phyloP scores from a whole-genome alignment of 2,329 filamentous ascomycete genomes.

The Aspergillus fumigatiaffinis region DNA sequence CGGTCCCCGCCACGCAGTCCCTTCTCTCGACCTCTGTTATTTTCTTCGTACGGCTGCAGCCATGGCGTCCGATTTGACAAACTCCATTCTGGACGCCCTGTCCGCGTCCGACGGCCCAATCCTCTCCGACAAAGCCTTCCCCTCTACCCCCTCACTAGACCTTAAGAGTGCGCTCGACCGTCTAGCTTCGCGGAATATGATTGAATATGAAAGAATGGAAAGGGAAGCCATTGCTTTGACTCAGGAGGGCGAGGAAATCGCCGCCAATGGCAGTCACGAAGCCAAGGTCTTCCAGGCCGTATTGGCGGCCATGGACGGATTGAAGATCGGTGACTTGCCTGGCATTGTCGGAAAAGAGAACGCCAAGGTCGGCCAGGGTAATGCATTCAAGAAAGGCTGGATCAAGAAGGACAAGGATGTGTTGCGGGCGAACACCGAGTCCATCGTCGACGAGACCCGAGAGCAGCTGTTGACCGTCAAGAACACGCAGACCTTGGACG shows the following conservation, averaged over 20 bases:
- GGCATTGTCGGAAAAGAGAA: slow-evolving; percentile 45
- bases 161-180: slow-evolving; percentile 88
- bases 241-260: slow-evolving; percentile 67
- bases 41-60: slow-evolving; percentile 21
- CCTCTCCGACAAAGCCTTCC: slow-evolving; percentile 66
- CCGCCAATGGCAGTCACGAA: slow-evolving; percentile 73
- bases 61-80: slow-evolving; percentile 56
- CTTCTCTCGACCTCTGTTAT: slow-evolving; percentile 4
- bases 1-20: slow-evolving; percentile 1
- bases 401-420: slow-evolving; percentile 61
- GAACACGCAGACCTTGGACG: slow-evolving; percentile 63
- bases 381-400: slow-evolving; percentile 78
- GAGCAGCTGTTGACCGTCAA: slow-evolving; percentile 72
- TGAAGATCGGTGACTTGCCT: slow-evolving; percentile 70
- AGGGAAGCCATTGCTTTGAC: slow-evolving; percentile 74
- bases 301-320: slow-evolving; percentile 67
- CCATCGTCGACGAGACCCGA: slow-evolving; percentile 74
- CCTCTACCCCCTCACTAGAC: slow-evolving; percentile 59
- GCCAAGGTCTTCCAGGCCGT: slow-evolving; percentile 77
- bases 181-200: slow-evolving; percentile 78
- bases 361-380: slow-evolving; percentile 75
- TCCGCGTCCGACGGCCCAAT: slow-evolving; percentile 58
- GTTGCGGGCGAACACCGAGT: slow-evolving; percentile 57
- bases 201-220: slow-evolving; percentile 79
- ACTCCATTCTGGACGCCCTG: slow-evolving; percentile 63